Base-by-base conservation (phyloP, 805 yeast species). In the Dipodascopsis uninucleata region DNA sequence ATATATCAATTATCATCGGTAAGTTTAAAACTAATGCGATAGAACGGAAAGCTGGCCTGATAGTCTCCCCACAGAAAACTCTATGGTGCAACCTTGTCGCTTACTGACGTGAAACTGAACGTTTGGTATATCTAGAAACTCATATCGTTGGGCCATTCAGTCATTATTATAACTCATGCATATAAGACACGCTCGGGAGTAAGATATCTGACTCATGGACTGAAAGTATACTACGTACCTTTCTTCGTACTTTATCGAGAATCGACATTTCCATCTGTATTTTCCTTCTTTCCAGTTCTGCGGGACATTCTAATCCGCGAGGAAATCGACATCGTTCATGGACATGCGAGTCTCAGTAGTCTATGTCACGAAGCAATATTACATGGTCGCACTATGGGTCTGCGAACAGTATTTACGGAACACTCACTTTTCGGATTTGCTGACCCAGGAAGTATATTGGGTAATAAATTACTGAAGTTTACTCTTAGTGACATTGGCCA, bases 371-470 rank as follows among this genome's bases (percentile, higher is more conserved):
- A 93, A 61, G 87, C 90, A 0, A 77, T 93, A 6, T 67, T 89
- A n/a, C 97, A 93, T 61, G 97, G 85, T 0, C 72, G 88, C 31
- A 82, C 95, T 0, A 84, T 93, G 96, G 97, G 97, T 0, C 67
- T 90, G 43, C 79, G 78, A 52, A 87, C 98, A 0, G 90, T 90
- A 0, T 82, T 93, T 55, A 93, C 99, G 0, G 99, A 93, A 61
- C 99, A 93, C 61, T 90, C 97, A 0, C 67, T 93, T 26, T 90
- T 88, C 68, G 98, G 97, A 1, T 93, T 93, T 68, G 85, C 93
- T 1, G 89, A 84, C 56, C 77, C 88, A 2, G 82, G 82, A 3
- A 77, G 89, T 4, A 85, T 90, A 25, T 66, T 88, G 53, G 95
- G 94, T 14, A 93, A 93, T 64, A 93, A 93, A 64, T 65, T 85